Percentiles rank a stretch among this genome's conserved stretches.
phyloP scores from a whole-genome alignment of 257 asterid species.

The Solanum paucissectum region DNA sequence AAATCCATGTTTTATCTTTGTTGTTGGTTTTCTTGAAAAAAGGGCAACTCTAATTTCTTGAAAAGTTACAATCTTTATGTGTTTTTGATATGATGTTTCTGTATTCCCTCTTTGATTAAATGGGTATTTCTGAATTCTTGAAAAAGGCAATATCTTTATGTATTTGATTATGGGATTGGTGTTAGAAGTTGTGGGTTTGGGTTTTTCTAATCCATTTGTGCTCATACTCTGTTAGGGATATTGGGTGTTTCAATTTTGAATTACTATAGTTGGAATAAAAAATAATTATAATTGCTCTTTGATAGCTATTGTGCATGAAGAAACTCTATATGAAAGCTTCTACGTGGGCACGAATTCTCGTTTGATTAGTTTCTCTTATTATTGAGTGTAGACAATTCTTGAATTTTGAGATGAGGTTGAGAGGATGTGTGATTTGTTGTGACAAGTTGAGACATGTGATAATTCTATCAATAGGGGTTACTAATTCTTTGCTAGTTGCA shows the following conservation, averaged over 20 bases:
- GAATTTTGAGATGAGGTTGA: neutral
- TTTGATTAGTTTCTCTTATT: neutral
- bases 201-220: neutral
- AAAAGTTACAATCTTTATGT: neutral
- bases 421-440: neutral
- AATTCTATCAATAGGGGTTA: neutral
- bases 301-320: neutral
- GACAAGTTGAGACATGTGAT: neutral
- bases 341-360: neutral
- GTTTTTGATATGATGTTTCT: neutral
- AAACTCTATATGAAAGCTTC: neutral
- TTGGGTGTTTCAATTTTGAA: neutral
- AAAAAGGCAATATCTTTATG: neutral
- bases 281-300: neutral
- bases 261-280: neutral
- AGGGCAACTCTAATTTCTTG: neutral
- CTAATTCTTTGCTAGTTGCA: neutral
- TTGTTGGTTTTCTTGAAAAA: neutral
- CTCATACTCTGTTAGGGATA: neutral
- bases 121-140: neutral
- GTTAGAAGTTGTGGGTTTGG: neutral
- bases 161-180: neutral
- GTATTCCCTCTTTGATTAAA: neutral
- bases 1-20: neutral
- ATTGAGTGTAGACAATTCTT: neutral